Percentiles rank a stretch among this genome's conserved stretches.
Conservation (phyloP, 1,284 basidiomycete species). For the Ganoderma leucocontextum region DNA sequence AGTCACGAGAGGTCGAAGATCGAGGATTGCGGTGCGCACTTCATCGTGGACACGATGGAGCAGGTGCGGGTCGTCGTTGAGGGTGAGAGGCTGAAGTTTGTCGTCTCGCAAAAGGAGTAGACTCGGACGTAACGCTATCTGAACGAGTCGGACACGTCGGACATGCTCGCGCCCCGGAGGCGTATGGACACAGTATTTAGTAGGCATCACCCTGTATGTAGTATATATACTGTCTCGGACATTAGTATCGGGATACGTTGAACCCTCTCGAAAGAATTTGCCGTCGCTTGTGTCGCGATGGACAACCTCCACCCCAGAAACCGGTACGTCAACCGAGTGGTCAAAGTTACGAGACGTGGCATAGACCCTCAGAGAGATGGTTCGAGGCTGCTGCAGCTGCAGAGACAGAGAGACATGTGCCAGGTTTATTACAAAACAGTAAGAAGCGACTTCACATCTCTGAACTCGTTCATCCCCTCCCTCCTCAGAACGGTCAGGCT, state of each 20-base stretch:
- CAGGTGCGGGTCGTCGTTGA: constrained; percentile 53
- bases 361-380: too few species aligned
- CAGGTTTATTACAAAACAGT: background rate
- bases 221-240: background rate
- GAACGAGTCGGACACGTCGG: background rate
- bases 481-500: background rate
- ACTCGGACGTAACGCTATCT: background rate
- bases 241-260: too few species aligned
- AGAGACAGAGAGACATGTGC: background rate
- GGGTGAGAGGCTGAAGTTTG: constrained; percentile 51
- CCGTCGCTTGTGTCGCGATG: too few species aligned
- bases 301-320: too few species aligned
- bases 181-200: background rate
- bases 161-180: background rate
- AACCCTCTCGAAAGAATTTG: too few species aligned
- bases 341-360: too few species aligned
- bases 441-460: background rate
- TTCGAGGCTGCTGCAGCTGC: background rate
- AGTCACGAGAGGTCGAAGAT: constrained; percentile 65
- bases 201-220: too few species aligned
- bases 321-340: too few species aligned
- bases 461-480: background rate
- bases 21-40: constrained; percentile 44
- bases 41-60: constrained; percentile 68
- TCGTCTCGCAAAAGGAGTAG: background rate